Base-by-base conservation (phyloP, 176 grass and related monocot species). In the Carex cristatella region DNA sequence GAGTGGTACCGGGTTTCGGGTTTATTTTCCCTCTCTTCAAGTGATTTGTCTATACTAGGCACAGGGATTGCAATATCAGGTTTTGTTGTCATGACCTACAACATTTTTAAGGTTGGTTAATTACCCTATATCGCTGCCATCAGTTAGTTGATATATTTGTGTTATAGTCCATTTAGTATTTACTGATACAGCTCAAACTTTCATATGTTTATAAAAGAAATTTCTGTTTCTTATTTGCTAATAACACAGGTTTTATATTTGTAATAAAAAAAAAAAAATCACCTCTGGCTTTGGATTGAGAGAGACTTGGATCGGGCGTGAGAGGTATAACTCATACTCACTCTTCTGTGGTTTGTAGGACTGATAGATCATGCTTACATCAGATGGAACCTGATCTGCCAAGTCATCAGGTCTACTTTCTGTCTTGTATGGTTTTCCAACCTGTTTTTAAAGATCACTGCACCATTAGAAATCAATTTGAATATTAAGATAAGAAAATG, bases 401-500 rank as follows among this genome's bases (percentile, higher is more conserved):
- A 53, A 67, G 35, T 81, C 19, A 61, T 48, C 79, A 27, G 79
- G 61, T 69, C 48, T 63, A 83, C 40, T 83, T 65, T 19, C 48
- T 7, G 14, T 32, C 42, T 4, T 60, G 19, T 55, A 30, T 83
- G 61, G 38, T 83, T 83, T 83, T 83, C 81, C 63, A 67, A 67
- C 81, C 81, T 83, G 81, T 4, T 53, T 66, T 76, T 28, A 54
- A 46, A 30, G 15, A 83, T 68, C 51, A 83, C 42, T 19, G 51
- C 59, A 3, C 60, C 79, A 75, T 73, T 76, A 78, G 32, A 62
- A 10, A 86, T 77, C 33, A 51, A 68, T 78, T 30, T 18, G 4
- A 89, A 86, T 70, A 77, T 70, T 42, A 19, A 44, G 37, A 71
- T 91, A 80, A 19, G 69, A 78, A 79, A 71, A 68, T 75, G 79